Base-by-base conservation (phyloP, 148 eudicot species). In the Nepenthes gracilis region DNA sequence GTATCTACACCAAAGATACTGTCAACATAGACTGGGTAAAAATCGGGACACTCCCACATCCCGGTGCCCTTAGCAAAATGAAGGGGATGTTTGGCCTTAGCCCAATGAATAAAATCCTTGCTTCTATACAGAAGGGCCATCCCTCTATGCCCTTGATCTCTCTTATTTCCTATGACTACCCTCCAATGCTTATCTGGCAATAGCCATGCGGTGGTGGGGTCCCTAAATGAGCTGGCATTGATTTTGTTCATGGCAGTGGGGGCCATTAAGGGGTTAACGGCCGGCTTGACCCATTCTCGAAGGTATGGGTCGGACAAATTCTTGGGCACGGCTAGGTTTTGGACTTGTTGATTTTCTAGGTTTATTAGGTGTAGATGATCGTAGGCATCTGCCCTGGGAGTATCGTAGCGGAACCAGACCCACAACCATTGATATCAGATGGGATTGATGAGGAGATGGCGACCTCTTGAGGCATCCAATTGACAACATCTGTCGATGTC, bases 341-440 rank as follows among this genome's bases (percentile, higher is more conserved):
- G 88, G 55, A 68, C 74, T 63, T 83, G 56, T 1, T 14, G 54
- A 3, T 40, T 40, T 40, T 3, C 3, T 2, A 7, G 43, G 43
- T 40, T 7, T 3, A 40, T 40, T 7, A 3, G 7, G 43, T 40
- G 43, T 40, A 49, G 7, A 49, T 12, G 5, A 83, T 77, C 1
- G 67, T 76, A 1, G 84, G 87, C 50, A 62, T 72, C 11, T 70
- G 51, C 12, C 70, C 78, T 0, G 77, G 82, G 55, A 75, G 80
- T 33, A 78, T 70, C 2, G 83, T 84, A 23, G 60, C 64, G 2
- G 90, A 84, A 2, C 90, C 90, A 0, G 90, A 81, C 84, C 80
- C 79, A 58, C 80, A 77, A 12, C 90, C 79, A 4, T 68, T 67
- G 58, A 73, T 70, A 36, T 84, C 84, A 54, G 57, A 81, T 0